These are phyloP conservation scores for Fusarium humuli DNA, from an alignment of 2,329 filamentous ascomycete genomes.

Conservation along the genomic window DNA sequence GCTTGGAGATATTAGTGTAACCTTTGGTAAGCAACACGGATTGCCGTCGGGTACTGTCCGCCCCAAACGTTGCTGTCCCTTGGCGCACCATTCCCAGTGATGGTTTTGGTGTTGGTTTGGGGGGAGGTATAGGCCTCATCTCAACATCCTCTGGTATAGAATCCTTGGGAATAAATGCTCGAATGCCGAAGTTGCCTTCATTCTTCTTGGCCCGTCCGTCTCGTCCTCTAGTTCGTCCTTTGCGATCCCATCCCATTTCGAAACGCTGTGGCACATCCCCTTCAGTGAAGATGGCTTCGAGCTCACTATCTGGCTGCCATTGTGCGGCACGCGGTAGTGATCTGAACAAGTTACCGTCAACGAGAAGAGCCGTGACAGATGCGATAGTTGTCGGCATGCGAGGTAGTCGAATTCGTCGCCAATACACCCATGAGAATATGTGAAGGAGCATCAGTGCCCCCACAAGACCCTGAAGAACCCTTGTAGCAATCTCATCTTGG, in stretches of 20 bases:
- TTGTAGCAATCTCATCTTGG: slow-evolving; percentile 50
- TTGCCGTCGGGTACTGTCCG: slow-evolving; percentile 31
- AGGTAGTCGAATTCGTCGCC: slow-evolving; percentile 46
- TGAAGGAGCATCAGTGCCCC: slow-evolving; percentile 46
- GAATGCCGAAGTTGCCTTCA: slow-evolving; percentile 39
- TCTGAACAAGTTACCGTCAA: slow-evolving; percentile 52
- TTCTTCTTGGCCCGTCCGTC: slow-evolving; percentile 33
- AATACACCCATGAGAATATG: slow-evolving; percentile 47
- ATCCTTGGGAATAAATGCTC: slow-evolving; percentile 28
- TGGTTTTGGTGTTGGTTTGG: slow-evolving; percentile 27
- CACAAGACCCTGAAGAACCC: slow-evolving; percentile 51
- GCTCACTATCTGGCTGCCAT: slow-evolving; percentile 41
- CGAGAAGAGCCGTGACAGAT: slow-evolving; percentile 52
- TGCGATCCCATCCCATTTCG: slow-evolving; percentile 38
- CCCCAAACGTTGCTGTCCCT: slow-evolving; percentile 35
- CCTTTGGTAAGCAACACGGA: slow-evolving; percentile 39
- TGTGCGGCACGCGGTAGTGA: slow-evolving; percentile 42
- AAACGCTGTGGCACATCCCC: slow-evolving; percentile 28
- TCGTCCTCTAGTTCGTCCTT: slow-evolving; percentile 15
- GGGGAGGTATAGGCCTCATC: slow-evolving; percentile 39
- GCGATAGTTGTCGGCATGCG: slow-evolving; percentile 51
- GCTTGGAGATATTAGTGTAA: slow-evolving; percentile 7
- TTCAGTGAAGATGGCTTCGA: slow-evolving; percentile 32
- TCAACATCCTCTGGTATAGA: slow-evolving; percentile 40
- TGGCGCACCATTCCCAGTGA: slow-evolving; percentile 33